Conservation (phyloP, 768 basidiomycete species). For the Leccinum boreale region DNA sequence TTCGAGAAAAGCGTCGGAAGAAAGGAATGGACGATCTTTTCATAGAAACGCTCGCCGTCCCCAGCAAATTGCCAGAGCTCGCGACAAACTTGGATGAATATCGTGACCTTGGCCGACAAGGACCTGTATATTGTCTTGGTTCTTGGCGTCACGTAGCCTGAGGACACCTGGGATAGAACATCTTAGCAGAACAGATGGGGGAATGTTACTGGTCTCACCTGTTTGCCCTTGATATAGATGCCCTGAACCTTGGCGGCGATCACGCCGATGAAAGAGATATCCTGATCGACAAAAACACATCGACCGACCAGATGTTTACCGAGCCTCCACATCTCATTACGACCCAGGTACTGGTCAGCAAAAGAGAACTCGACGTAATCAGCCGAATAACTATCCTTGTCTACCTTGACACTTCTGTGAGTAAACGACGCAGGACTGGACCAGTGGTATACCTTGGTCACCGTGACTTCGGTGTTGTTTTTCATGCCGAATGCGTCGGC, state of each 20-base stretch:
- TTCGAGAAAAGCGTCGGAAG: conserved; percentile 83
- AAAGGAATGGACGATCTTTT: conserved; percentile 98
- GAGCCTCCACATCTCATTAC: conserved; percentile 96
- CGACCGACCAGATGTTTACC: conserved; percentile 77
- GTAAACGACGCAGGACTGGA: conserved; percentile 5
- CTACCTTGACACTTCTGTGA: conserved; percentile 47
- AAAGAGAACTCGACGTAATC: conserved; percentile 89
- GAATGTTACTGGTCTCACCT: conserved; percentile 39
- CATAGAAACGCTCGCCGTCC: conserved; percentile 93
- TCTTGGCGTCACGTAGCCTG: conserved; percentile 73
- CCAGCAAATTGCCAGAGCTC: conserved; percentile 97
- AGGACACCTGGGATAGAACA: conserved; percentile 56
- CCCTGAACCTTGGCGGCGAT: conserved; percentile 79
- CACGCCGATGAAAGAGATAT: conserved; percentile 79
- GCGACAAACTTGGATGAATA: conserved; percentile 94
- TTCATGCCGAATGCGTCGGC: conserved; percentile 69
- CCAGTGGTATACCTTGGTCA: conserved; percentile 57
- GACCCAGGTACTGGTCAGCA: conserved; percentile 91
- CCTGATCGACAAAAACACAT: conserved; percentile 82
- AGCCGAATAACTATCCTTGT: conserved; percentile 58
- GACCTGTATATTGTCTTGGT: conserved; percentile 90
- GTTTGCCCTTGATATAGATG: conserved; percentile 68
- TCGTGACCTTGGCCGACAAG: conserved; percentile 85
- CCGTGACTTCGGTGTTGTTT: conserved; percentile 67
- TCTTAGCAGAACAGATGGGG: neutral